Percentiles rank a stretch among this genome's conserved stretches.
Conservation (phyloP, 371 early-diverging fungal genomes). For the Lichtheimia ramosa region DNA sequence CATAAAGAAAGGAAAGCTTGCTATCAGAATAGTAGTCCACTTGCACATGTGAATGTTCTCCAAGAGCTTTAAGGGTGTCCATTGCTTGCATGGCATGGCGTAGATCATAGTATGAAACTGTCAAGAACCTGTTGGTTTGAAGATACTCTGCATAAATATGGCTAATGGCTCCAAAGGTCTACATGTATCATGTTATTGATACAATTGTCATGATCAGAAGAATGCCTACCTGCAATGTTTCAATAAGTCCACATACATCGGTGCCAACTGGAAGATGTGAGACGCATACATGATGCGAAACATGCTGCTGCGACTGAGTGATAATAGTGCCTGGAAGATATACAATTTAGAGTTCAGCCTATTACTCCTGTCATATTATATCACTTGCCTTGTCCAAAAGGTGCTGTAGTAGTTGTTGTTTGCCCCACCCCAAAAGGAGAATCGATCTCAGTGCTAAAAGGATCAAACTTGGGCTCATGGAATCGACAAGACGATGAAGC, state of each 20-base stretch:
- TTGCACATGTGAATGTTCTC: background rate
- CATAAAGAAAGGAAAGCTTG: background rate
- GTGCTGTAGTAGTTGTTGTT: no score
- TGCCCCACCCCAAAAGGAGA: no score
- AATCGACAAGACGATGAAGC: no score
- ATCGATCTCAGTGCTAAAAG: no score
- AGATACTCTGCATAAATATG: conserved; percentile 6
- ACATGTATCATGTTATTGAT: background rate
- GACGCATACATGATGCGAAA: no score
- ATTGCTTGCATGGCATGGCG: background rate
- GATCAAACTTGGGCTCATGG: no score
- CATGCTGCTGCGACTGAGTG: no score
- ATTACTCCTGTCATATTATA: no score
- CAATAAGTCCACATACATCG: background rate
- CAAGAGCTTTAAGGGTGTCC: background rate
- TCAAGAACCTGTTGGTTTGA: background rate
- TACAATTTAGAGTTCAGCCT: no score
- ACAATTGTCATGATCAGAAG: background rate
- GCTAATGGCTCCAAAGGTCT: conserved; percentile 11
- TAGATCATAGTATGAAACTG: conserved; percentile 10
- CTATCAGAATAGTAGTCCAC: conserved; percentile 2
- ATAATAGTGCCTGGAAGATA: no score
- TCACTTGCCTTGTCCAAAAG: no score
- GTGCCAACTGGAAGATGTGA: background rate
- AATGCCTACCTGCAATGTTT: background rate